These are phyloP conservation scores for Wickerhamiella hasegawae DNA, from an alignment of 805 yeast genomes.

Conservation along the genomic window DNA sequence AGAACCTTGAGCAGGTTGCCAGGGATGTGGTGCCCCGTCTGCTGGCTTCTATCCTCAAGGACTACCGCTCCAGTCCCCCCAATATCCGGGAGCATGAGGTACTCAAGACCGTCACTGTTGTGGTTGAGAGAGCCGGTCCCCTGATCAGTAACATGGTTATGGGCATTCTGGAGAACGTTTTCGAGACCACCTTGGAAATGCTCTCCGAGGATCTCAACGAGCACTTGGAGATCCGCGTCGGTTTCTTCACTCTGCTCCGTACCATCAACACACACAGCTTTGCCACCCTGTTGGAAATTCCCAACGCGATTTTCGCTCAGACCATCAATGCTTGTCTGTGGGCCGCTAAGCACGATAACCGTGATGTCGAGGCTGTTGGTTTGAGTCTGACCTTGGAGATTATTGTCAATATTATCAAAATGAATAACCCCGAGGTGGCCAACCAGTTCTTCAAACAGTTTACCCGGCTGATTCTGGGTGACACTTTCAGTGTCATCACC, in stretches of 20 bases:
- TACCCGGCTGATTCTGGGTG: conserved; percentile 77
- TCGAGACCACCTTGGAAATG: conserved; percentile 90
- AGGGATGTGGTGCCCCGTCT: conserved; percentile 69
- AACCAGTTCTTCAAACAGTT: conserved; percentile 77
- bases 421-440: conserved; percentile 48
- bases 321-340: conserved; percentile 89
- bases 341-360: conserved; percentile 96
- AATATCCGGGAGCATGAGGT: conserved; percentile 98
- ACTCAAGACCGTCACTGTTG: conserved; percentile 80
- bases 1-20: conserved; percentile 69
- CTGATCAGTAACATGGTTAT: conserved; percentile 71
- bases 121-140: conserved; percentile 75
- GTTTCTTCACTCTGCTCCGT: conserved; percentile 77
- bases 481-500: conserved; percentile 82
- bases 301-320: conserved; percentile 82
- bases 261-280: conserved; percentile 78
- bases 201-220: conserved; percentile 89
- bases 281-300: conserved; percentile 70
- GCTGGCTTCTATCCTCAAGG: conserved; percentile 72
- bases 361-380: conserved; percentile 92
- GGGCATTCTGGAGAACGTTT: conserved; percentile 71
- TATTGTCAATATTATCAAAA: conserved; percentile 64
- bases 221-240: conserved; percentile 95
- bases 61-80: conserved; percentile 75
- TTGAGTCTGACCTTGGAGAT: conserved; percentile 70